Conservation (phyloP, 306 rosid species). For the Hylodesmum podocarpum region DNA sequence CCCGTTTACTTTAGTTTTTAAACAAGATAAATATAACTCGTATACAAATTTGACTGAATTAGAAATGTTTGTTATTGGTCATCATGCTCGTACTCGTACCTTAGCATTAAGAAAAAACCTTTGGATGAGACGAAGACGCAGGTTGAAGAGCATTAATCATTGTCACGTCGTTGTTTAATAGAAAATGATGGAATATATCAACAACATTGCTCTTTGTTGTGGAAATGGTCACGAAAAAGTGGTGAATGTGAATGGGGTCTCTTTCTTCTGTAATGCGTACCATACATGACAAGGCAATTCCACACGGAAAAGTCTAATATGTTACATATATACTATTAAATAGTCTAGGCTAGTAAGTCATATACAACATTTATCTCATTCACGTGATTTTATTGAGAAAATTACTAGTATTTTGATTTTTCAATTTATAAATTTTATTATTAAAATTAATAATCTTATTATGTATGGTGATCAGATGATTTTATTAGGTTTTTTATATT, state of each 20-base stretch:
- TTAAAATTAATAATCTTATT: too few species aligned
- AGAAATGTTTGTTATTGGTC: background rate
- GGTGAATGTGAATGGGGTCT: background rate
- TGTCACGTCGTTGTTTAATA: background rate
- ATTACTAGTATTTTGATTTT: too few species aligned
- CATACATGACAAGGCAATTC: background rate
- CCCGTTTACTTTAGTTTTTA: background rate
- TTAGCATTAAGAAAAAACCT: background rate
- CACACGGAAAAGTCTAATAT: background rate
- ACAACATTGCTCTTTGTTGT: too few species aligned
- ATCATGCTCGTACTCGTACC: background rate
- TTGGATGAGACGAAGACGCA: background rate
- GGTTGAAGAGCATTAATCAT: background rate
- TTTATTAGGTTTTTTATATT: too few species aligned
- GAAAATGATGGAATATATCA: constrained; percentile 11
- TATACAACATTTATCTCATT: background rate
- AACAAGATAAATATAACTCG: background rate
- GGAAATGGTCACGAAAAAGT: background rate
- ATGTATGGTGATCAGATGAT: too few species aligned
- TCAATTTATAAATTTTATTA: too few species aligned
- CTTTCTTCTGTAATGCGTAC: background rate
- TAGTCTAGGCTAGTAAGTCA: background rate
- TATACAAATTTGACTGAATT: background rate
- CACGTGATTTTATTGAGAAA: too few species aligned
- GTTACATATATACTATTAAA: background rate